Percentiles rank a stretch among this genome's conserved stretches.
These are phyloP conservation scores for Gloeostereum incarnatum DNA, from an alignment of 768 basidiomycete species.

Conservation along the genomic window DNA sequence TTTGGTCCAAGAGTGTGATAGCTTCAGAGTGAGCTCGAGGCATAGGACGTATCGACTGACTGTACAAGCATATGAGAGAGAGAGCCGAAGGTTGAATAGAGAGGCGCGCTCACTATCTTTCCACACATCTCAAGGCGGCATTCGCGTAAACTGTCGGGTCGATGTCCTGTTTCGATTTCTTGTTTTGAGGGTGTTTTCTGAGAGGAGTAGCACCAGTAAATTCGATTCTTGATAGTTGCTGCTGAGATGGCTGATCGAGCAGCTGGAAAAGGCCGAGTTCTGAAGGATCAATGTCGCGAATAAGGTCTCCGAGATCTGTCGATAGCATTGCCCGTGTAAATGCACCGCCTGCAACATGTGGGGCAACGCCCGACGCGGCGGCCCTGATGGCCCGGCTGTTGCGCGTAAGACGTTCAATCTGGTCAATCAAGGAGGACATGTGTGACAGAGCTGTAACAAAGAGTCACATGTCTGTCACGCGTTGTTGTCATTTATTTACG, in stretches of 20 bases:
- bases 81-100: background rate
- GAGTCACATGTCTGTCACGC: no score
- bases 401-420: no score
- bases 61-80: slow-evolving; percentile 11
- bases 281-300: slow-evolving; percentile 70
- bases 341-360: no score
- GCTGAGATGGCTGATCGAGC: slow-evolving; percentile 11
- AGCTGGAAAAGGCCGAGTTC: slow-evolving; percentile 71
- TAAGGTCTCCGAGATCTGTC: slow-evolving; percentile 60
- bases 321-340: slow-evolving; percentile 62
- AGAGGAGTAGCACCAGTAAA: slow-evolving; percentile 69
- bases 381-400: no score
- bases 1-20: slow-evolving; percentile 27
- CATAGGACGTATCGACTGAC: slow-evolving; percentile 38
- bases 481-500: no score
- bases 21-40: slow-evolving; percentile 39
- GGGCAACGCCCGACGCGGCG: no score
- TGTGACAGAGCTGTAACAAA: no score
- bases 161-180: slow-evolving; percentile 33
- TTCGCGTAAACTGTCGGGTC: slow-evolving; percentile 71
- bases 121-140: slow-evolving; percentile 69
- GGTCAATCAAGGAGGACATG: no score
- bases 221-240: slow-evolving; percentile 52
- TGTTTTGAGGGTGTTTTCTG: slow-evolving; percentile 30
- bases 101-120: slow-evolving; percentile 64